These are phyloP conservation scores for Chaetomium tenue DNA, from an alignment of 495 filamentous ascomycete genomes.

Conservation along the genomic window DNA sequence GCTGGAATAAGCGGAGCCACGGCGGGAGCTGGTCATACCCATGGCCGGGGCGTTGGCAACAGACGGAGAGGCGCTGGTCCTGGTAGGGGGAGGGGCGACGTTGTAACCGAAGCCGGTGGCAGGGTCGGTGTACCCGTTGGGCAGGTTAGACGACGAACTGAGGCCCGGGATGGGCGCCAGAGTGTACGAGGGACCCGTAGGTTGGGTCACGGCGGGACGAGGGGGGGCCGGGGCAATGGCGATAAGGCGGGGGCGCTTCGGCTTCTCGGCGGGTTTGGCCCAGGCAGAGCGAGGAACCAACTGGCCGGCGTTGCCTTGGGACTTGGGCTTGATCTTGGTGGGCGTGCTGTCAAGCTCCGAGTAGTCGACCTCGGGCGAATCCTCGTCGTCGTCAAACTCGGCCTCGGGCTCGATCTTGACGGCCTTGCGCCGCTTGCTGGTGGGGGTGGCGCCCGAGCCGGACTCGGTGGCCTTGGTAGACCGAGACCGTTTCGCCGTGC, in stretches of 20 bases:
- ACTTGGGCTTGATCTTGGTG: slow-evolving; percentile 9
- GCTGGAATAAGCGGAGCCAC: background rate
- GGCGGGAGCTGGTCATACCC: background rate
- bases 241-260: background rate
- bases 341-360: slow-evolving; percentile 29
- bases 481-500: slow-evolving; percentile 11
- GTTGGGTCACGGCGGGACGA: background rate
- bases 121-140: slow-evolving; percentile 9
- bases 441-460: slow-evolving; percentile 21
- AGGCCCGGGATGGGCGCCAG: background rate
- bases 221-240: background rate
- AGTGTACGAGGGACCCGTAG: background rate
- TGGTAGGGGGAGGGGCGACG: background rate
- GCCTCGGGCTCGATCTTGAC: slow-evolving; percentile 12
- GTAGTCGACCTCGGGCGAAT: slow-evolving; percentile 31
- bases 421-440: slow-evolving; percentile 26
- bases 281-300: background rate
- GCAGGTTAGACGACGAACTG: background rate
- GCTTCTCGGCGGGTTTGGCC: slow-evolving; percentile 6
- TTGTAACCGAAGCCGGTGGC: background rate
- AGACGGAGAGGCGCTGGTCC: background rate
- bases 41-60: background rate
- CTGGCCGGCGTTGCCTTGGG: background rate
- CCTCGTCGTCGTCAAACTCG: slow-evolving; percentile 26
- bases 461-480: slow-evolving; percentile 15